A percentile compares a stretch with the other conserved stretches of the same genome.
Conservation (phyloP, 2,329 filamentous ascomycete species). For the Trichoderma asperellum region DNA sequence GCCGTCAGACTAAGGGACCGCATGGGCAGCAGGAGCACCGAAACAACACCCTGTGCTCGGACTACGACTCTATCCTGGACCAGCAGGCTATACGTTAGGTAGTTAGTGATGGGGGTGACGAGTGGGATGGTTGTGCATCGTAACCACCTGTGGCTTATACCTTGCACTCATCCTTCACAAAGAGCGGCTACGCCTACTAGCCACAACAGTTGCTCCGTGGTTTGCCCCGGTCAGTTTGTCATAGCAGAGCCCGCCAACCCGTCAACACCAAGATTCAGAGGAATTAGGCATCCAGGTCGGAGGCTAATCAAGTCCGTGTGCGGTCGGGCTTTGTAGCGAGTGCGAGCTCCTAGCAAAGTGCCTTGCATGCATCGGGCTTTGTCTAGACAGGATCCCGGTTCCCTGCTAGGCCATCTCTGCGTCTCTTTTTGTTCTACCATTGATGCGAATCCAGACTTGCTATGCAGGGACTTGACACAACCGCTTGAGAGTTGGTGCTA, state of each 20-base stretch:
- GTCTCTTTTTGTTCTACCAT: not conserved
- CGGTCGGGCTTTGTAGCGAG: constrained; percentile 16
- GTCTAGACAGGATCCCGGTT: not conserved
- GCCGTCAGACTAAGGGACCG: not conserved
- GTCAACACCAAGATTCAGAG: not conserved
- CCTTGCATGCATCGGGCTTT: constrained; percentile 21
- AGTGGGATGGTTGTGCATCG: not conserved
- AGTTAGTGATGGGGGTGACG: not conserved
- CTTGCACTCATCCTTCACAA: not conserved
- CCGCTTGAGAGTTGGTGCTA: not conserved
- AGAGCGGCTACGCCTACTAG: not conserved
- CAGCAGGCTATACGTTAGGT: not conserved
- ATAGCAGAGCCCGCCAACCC: not conserved
- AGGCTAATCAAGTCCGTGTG: constrained; percentile 6
- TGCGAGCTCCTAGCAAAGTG: constrained; percentile 20
- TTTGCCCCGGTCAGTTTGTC: not conserved
- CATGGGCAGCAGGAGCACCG: not conserved
- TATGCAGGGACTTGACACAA: not conserved
- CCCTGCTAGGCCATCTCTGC: not conserved
- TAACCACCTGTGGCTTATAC: not conserved
- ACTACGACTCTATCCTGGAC: not conserved
- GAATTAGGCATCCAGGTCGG: not conserved
- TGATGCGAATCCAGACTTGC: not conserved
- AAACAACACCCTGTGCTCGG: not conserved
- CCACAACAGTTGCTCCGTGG: not conserved